Percentiles rank a stretch among this genome's conserved stretches.
phyloP scores from a whole-genome alignment of 192 early-diverging fungal species.

The Rhizophagus clarus region DNA sequence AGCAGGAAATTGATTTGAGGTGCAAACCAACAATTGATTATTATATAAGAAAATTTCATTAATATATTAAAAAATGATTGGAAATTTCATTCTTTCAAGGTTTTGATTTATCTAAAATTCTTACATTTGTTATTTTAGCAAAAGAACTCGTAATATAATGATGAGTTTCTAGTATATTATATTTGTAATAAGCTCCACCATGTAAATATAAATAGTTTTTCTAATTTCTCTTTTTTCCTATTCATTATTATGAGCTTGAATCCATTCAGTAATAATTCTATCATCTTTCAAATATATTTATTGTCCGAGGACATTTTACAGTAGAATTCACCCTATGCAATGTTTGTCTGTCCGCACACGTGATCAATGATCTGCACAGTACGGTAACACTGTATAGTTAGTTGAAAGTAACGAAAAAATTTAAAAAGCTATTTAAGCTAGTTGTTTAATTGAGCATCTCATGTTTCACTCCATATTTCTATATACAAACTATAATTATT shows the following conservation, averaged over 20 bases:
- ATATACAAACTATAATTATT: no score
- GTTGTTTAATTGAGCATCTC: no score
- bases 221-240: slow-evolving; percentile 37
- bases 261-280: slow-evolving; percentile 45
- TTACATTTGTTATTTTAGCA: slow-evolving; percentile 49
- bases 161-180: slow-evolving; percentile 43
- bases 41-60: slow-evolving; percentile 18
- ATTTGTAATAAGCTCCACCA: slow-evolving; percentile 71
- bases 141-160: slow-evolving; percentile 45
- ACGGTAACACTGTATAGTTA: no score
- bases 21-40: slow-evolving; percentile 78
- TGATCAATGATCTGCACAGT: no score
- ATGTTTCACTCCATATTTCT: no score
- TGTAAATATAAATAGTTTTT: slow-evolving; percentile 67
- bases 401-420: no score
- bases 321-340: no score
- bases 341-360: no score
- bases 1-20: slow-evolving; percentile 81
- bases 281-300: slow-evolving; percentile 33
- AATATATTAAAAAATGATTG: not conserved
- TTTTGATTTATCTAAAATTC: slow-evolving; percentile 45
- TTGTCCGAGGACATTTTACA: no score
- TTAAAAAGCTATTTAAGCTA: no score
- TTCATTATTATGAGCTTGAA: slow-evolving; percentile 34
- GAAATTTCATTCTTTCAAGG: not conserved